A percentile compares a stretch with the other conserved stretches of the same genome.
Conservation (phyloP, 208 protist species). For the Leishmania braziliensis region DNA sequence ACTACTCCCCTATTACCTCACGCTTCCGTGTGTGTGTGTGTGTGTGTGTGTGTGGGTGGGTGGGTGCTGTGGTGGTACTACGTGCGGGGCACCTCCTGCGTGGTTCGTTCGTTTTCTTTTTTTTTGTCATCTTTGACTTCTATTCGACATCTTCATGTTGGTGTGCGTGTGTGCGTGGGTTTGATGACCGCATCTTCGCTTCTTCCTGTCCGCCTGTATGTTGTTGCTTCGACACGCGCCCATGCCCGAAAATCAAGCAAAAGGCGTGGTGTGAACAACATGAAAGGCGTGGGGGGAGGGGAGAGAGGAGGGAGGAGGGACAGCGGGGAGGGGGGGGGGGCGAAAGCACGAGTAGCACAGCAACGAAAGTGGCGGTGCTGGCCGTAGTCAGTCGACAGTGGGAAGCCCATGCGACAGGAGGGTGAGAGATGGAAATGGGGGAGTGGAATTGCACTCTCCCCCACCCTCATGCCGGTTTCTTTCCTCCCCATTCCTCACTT, state of each 20-base stretch:
- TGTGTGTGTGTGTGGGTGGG: not conserved
- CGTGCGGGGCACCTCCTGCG: not conserved
- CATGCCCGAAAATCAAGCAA: not conserved
- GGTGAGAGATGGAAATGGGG: not conserved
- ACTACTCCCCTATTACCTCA: not conserved
- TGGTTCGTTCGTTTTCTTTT: not conserved
- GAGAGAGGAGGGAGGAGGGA: not conserved
- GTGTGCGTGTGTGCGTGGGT: conserved; percentile 1
- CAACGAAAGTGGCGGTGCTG: not conserved
- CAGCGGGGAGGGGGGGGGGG: not conserved
- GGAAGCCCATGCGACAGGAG: not conserved
- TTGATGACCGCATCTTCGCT: not conserved
- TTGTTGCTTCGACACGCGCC: not conserved
- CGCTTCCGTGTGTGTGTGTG: not conserved
- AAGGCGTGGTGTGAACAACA: not conserved
- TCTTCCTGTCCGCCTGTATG: not conserved
- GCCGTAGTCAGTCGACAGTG: not conserved
- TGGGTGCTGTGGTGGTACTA: not conserved
- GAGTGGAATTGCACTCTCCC: not conserved
- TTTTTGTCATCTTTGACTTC: not conserved
- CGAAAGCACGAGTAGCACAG: too few relatives aligned
- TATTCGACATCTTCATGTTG: not conserved
- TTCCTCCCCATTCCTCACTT: not conserved
- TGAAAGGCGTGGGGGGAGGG: not conserved
- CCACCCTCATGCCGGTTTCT: not conserved